Evolutionary conservation across 2,329 filamentous ascomycete species (phyloP), one percentile per base, ranked within the genome.

Genomic region (Bipolaris cookei): DNA sequence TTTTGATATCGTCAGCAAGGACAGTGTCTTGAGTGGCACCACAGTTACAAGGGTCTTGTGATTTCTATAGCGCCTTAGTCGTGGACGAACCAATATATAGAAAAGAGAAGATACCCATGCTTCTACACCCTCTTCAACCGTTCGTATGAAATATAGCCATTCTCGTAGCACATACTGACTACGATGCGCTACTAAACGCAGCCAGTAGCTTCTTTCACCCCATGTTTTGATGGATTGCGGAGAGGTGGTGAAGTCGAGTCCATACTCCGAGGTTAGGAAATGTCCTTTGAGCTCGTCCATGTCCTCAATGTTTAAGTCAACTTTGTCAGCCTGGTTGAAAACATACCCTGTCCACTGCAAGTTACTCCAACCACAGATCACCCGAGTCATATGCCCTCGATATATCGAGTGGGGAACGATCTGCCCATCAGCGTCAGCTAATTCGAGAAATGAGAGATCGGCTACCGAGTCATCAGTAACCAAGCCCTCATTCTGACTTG

Each of bases 131-230:
- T 34, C 49, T 34, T 63, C 50, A 5, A 63, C n/a, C 2, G 45
- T 58, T 10, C 30, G 16, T n/a, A 61, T 43, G 3, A 61, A 28
- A n/a, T 51, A 53, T 7, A 18, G 1, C 46, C 50, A 58, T 42
- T 61, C 58, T 32, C 45, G 20, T 1, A 58, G 20, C 2, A 63
- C 34, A 6, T 51, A 6, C 11, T 37, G 30, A 8, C 18, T 37
- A 10, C 58, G 43, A 30, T 56, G 25, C 2, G 48, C 48, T 20
- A 52, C 41, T 1, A 54, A 47, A 2, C 39, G 41, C 13, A 64
- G 43, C 39, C 47, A 64, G 30, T 62, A 64, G 6, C 13, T 23
- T 20, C 62, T 49, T 11, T 59, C 39, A 43, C 62, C 62, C 59
- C 59, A 59, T 5, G 7, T 6, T 18, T 54, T 13, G 7, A 48